Conservation (phyloP, 345 rosid species). For the Salix dunnii region DNA sequence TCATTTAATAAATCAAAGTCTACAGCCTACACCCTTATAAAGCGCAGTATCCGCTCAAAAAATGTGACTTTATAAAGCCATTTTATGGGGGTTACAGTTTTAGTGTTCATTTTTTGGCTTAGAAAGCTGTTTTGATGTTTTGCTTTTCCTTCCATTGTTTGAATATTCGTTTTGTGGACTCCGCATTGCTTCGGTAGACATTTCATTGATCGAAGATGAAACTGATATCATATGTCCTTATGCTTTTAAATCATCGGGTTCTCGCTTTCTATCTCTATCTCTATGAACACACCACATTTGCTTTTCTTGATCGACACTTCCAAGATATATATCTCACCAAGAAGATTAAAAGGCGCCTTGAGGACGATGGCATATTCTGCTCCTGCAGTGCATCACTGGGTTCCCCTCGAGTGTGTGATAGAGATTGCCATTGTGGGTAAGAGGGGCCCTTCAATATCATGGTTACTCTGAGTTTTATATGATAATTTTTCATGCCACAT, state of each 20-base stretch:
- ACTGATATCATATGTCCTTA: background rate
- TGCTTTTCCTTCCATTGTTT: background rate
- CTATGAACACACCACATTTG: slow-evolving; percentile 2
- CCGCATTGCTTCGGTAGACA: background rate
- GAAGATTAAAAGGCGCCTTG: slow-evolving; percentile 63
- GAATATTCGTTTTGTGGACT: background rate
- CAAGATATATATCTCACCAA: slow-evolving; percentile 83
- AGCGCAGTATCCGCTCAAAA: slow-evolving; percentile 75
- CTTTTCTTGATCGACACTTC: slow-evolving; percentile 29
- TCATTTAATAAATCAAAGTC: slow-evolving; percentile 68
- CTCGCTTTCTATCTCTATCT: background rate
- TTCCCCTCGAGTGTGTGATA: slow-evolving; percentile 62
- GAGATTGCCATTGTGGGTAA: slow-evolving; percentile 99
- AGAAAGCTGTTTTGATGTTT: background rate
- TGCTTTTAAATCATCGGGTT: background rate
- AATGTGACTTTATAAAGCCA: background rate
- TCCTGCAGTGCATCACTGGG: slow-evolving; percentile 64
- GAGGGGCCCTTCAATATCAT: slow-evolving; percentile 18
- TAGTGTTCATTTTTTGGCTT: background rate
- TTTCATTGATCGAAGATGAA: too few species aligned
- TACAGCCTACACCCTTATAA: slow-evolving; percentile 59
- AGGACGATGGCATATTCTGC: slow-evolving; percentile 98
- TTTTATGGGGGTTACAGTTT: slow-evolving; percentile 3
- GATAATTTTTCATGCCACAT: background rate
- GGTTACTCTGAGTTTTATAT: background rate